phyloP scores from a whole-genome alignment of 2,329 filamentous ascomycete genomes.

The Trichoderma aggressivum region DNA sequence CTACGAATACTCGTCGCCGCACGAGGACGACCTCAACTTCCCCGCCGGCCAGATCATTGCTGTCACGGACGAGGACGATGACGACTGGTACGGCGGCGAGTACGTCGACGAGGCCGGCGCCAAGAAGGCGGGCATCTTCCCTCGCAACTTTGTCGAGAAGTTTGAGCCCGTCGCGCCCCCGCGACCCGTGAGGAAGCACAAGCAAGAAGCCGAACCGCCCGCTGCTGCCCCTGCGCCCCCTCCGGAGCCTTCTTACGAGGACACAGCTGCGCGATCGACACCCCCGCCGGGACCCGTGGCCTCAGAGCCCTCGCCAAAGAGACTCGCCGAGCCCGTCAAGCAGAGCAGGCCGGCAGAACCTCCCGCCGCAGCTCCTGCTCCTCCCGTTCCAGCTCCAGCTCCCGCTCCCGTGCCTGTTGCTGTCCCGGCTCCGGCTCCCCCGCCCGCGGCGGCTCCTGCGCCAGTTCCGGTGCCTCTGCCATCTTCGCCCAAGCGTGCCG shows the following conservation, averaged over 20 bases:
- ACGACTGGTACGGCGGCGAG: slow-evolving; percentile 89
- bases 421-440: slow-evolving; percentile 25
- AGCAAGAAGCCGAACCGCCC: slow-evolving; percentile 48
- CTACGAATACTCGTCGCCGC: slow-evolving; percentile 88
- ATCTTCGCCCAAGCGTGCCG: slow-evolving; percentile 37
- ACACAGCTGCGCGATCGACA: slow-evolving; percentile 31
- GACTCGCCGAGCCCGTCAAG: slow-evolving; percentile 30
- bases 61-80: slow-evolving; percentile 87
- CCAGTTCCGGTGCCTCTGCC: slow-evolving; percentile 24
- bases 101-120: slow-evolving; percentile 73
- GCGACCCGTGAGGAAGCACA: slow-evolving; percentile 73
- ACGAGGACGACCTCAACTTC: slow-evolving; percentile 95
- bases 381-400: slow-evolving; percentile 23
- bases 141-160: slow-evolving; percentile 94
- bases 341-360: slow-evolving; percentile 35
- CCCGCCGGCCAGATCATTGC: slow-evolving; percentile 82
- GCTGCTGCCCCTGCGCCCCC: slow-evolving; percentile 32
- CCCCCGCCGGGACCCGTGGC: slow-evolving; percentile 33
- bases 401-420: slow-evolving; percentile 25
- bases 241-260: slow-evolving; percentile 34
- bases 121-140: slow-evolving; percentile 84
- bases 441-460: slow-evolving; percentile 21
- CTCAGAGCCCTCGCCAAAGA: slow-evolving; percentile 33
- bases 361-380: slow-evolving; percentile 21
- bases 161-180: slow-evolving; percentile 90